phyloP scores from a whole-genome alignment of 2,329 filamentous ascomycete species.

The Hypoxylon sp. region DNA sequence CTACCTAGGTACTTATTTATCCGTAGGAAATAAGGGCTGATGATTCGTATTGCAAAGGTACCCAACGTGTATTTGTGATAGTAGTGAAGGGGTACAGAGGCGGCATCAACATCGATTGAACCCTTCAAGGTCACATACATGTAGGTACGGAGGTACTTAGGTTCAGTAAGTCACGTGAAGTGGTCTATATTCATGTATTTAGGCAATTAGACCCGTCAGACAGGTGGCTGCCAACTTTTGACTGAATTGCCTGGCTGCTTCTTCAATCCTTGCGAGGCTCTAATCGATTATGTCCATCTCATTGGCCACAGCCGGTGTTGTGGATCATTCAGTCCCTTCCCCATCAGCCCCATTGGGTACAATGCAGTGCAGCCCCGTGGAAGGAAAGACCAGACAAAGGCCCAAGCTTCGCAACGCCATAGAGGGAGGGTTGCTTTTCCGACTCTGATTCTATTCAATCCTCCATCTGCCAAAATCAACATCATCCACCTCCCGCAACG shows the following conservation, averaged over 20 bases:
- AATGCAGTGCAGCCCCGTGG: slow-evolving; percentile 9
- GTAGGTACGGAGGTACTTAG: too few relatives aligned
- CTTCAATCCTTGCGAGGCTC: slow-evolving; percentile 28
- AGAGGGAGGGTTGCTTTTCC: slow-evolving; percentile 33
- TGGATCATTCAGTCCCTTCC: slow-evolving; percentile 10
- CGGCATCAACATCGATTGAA: too few relatives aligned
- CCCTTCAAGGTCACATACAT: too few relatives aligned
- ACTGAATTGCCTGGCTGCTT: slow-evolving; percentile 6
- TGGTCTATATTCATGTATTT: too few relatives aligned
- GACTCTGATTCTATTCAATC: slow-evolving; percentile 30
- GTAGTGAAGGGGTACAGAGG: too few relatives aligned
- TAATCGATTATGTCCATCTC: neutral
- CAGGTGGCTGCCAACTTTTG: neutral
- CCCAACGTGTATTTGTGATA: too few relatives aligned
- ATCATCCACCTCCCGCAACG: slow-evolving; percentile 17
- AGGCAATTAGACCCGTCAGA: neutral
- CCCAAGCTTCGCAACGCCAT: slow-evolving; percentile 27
- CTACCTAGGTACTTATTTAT: too few relatives aligned
- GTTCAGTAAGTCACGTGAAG: neutral
- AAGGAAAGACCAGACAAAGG: slow-evolving; percentile 29
- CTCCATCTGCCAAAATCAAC: slow-evolving; percentile 32
- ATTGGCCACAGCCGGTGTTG: slow-evolving; percentile 14
- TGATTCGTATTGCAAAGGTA: too few relatives aligned
- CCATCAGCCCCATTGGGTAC: slow-evolving; percentile 22
- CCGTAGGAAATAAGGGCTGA: too few relatives aligned